These are phyloP conservation scores for Mycena vitilis DNA, from an alignment of 768 basidiomycete species.

Conservation along the genomic window DNA sequence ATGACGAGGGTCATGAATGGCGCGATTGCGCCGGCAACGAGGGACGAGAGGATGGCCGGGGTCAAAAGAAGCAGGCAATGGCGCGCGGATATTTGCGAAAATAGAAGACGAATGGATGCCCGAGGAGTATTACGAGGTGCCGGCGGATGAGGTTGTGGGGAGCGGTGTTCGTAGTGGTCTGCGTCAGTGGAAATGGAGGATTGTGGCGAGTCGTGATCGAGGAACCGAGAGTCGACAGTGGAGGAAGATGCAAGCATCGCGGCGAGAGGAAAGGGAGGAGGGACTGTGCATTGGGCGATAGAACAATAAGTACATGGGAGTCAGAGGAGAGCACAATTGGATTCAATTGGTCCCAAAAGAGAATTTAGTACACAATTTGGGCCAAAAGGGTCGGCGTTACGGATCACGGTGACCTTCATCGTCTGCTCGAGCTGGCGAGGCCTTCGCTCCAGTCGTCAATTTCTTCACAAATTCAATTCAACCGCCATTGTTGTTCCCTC, in stretches of 20 bases:
- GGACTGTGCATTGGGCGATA: no score
- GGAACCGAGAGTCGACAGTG: slow-evolving; percentile 28
- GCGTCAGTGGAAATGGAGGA: slow-evolving; percentile 30
- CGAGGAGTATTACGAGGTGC: slow-evolving; percentile 40
- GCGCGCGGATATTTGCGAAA: slow-evolving; percentile 68
- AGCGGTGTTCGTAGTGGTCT: slow-evolving; percentile 31
- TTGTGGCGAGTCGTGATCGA: slow-evolving; percentile 34
- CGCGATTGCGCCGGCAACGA: slow-evolving; percentile 75
- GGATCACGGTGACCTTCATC: no score
- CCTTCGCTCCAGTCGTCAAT: no score
- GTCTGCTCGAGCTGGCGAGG: no score
- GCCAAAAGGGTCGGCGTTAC: no score
- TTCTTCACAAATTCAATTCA: no score
- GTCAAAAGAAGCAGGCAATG: slow-evolving; percentile 68
- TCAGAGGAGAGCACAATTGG: no score
- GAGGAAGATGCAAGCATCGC: slow-evolving; percentile 28
- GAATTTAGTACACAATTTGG: no score
- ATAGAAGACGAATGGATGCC: slow-evolving; percentile 74
- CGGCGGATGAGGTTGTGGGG: slow-evolving; percentile 2
- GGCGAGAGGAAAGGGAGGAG: slow-evolving; percentile 29
- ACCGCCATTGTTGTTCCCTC: no score
- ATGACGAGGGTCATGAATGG: slow-evolving; percentile 90
- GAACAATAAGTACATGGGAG: no score
- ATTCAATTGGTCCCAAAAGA: no score
- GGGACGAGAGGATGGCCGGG: slow-evolving; percentile 72